These are phyloP conservation scores for Chalciporus sp. DNA, from an alignment of 1,284 basidiomycete genomes.

Conservation along the genomic window DNA sequence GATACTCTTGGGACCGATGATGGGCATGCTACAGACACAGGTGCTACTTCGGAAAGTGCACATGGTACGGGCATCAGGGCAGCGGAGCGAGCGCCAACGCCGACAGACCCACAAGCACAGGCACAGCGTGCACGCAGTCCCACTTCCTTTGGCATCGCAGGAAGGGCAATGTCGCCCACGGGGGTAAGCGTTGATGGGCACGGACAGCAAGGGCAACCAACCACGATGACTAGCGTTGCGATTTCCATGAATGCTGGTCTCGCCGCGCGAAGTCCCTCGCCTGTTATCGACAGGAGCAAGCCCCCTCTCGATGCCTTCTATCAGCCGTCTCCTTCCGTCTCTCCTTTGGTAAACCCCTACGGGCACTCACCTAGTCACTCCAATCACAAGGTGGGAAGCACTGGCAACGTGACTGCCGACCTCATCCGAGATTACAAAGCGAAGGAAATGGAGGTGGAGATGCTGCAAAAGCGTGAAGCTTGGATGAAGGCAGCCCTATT, in stretches of 20 bases:
- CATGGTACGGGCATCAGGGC: conserved; percentile 35
- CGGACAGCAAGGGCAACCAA: conserved; percentile 38
- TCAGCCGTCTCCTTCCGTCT: conserved; percentile 54
- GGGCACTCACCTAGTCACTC: conserved; percentile 28
- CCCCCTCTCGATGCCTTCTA: conserved; percentile 64
- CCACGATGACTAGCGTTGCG: conserved; percentile 56
- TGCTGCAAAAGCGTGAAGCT: conserved; percentile 73
- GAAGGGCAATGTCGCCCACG: conserved; percentile 60
- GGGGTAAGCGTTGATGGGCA: conserved; percentile 41
- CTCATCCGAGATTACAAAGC: conserved; percentile 76
- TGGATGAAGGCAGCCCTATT: conserved; percentile 87
- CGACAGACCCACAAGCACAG: conserved; percentile 38
- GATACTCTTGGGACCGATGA: conserved; percentile 56
- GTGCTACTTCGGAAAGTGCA: conserved; percentile 37
- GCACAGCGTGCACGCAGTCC: conserved; percentile 64
- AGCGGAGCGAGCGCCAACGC: conserved; percentile 56
- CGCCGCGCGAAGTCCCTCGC: conserved; percentile 67
- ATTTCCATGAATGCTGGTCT: conserved; percentile 49
- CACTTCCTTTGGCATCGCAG: conserved; percentile 41
- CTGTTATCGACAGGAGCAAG: conserved; percentile 54
- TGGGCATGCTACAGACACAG: conserved; percentile 47
- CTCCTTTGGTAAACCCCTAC: conserved; percentile 37
- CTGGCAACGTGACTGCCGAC: conserved; percentile 72
- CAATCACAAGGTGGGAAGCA: conserved; percentile 53
- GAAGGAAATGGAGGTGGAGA: conserved; percentile 82